phyloP scores from a whole-genome alignment of 345 rosid genomes.

The Hibiscus trionum region DNA sequence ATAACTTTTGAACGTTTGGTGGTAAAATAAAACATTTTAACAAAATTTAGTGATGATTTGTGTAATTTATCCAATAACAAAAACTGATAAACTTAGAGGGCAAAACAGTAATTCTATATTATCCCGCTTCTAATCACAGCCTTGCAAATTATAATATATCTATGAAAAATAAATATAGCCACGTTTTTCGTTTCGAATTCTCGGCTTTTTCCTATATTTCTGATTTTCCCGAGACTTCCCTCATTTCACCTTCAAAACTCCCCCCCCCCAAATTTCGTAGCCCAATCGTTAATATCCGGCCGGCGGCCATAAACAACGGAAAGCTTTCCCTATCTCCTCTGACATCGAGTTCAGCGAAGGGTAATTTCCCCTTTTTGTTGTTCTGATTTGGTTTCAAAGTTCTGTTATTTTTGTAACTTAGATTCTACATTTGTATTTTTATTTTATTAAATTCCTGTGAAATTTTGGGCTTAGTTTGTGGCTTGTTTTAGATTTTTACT shows the following conservation, averaged over 20 bases:
- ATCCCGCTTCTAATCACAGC: not conserved
- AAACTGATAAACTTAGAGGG: too few relatives aligned
- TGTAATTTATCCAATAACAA: too few relatives aligned
- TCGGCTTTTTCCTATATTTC: not conserved
- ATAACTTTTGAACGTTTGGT: too few relatives aligned
- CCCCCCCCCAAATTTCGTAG: not conserved
- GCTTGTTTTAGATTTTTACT: too few relatives aligned
- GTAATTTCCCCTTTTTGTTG: not conserved
- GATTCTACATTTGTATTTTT: not conserved
- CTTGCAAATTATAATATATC: not conserved
- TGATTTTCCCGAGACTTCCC: not conserved
- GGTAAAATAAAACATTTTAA: too few relatives aligned
- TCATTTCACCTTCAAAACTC: not conserved
- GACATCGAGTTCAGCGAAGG: not conserved
- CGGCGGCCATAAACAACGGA: not conserved
- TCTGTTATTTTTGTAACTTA: not conserved
- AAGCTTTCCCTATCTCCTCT: not conserved
- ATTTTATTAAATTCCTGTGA: not conserved
- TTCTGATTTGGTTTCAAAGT: not conserved
- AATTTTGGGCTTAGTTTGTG: not conserved
- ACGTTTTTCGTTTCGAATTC: not conserved
- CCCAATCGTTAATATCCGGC: not conserved
- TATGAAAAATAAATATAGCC: not conserved
- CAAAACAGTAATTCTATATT: too few relatives aligned
- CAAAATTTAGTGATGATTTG: too few relatives aligned